Evolutionary conservation across 202 grass and related monocot genomes (phyloP).

Genomic region (Digitaria exilis): DNA sequence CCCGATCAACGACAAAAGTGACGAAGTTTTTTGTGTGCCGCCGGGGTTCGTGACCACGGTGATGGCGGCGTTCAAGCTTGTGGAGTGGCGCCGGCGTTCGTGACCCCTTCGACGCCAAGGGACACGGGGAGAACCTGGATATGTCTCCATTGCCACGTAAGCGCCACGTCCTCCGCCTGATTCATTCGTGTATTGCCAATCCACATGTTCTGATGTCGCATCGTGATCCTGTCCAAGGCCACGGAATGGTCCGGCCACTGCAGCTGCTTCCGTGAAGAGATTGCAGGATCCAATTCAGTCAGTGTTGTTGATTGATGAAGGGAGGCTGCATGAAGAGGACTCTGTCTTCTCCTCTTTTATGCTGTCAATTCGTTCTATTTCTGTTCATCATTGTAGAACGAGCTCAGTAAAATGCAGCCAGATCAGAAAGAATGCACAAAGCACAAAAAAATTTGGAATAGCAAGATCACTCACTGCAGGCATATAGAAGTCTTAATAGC

Average conservation of each 20-base stretch:
- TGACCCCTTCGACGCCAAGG: slow-evolving; percentile 50
- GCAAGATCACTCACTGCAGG: too few species aligned
- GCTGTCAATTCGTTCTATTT: background rate
- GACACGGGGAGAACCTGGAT: slow-evolving; percentile 65
- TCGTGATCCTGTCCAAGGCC: slow-evolving; percentile 42
- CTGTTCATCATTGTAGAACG: background rate
- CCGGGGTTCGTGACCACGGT: slow-evolving; percentile 50
- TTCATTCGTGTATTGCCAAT: background rate
- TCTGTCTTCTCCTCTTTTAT: too few species aligned
- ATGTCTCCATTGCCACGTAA: slow-evolving; percentile 79
- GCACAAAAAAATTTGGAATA: background rate
- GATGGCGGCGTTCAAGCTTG: too few species aligned
- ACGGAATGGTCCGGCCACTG: slow-evolving; percentile 61
- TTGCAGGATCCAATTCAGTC: too few species aligned
- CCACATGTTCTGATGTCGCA: background rate
- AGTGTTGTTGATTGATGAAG: too few species aligned
- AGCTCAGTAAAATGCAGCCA: background rate
- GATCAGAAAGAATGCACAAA: background rate
- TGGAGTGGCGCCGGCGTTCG: too few species aligned
- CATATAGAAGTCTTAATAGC: background rate
- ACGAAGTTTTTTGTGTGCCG: slow-evolving; percentile 49
- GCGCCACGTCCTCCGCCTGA: background rate
- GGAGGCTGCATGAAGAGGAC: too few species aligned
- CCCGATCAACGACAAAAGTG: slow-evolving; percentile 35
- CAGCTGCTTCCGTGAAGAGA: slow-evolving; percentile 38